Evolutionary conservation across 441 rosid genomes (phyloP), one percentile per base, ranked within the genome.

Genomic region (Breynia disticha): DNA sequence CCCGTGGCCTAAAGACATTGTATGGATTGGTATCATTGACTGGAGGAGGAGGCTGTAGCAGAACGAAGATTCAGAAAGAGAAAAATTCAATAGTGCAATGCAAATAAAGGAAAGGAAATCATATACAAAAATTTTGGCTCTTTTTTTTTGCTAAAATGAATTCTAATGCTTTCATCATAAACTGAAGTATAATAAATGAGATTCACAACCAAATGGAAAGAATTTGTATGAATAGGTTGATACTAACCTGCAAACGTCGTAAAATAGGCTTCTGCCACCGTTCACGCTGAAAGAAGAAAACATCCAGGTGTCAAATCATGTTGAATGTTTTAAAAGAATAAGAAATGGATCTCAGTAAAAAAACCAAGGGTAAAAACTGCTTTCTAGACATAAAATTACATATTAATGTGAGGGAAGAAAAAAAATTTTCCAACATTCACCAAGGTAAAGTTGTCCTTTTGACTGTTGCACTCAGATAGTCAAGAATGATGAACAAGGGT

Each of bases 1-100:
- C 95, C 68, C 95, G 80, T 24, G 95, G 95, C 71, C 98, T 77
- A 69, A 93, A 93, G 67, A 93, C 97, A 72, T 93, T 93, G 69
- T 88, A 93, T 3, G 98, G 96, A 61, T 87, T 91, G 73, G 93
- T 85, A 64, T 91, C 98, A 70, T 83, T 91, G 42, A 86, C 90
- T 10, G 97, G 97, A 9, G 97, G 95, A 47, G 98, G 98, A 41
- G 98, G 98, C 98, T 93, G 79, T 60, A 54, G 63, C 64, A 57
- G 57, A 52, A 17, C 58, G 51, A 42, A 52, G 14, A 67, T 28
- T 28, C 4, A 28, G 35, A 1, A 9, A 28, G 4, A 28, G 35
- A 28, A 28, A 28, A 28, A 4, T 4, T 28, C 35, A 28, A 28
- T 28, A 4, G n/a, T 28, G 8, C 35, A 28, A 4, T 28, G 35